These are phyloP conservation scores for Phytophthora hybrid DNA, from an alignment of 352 stramenopile genomes.

Conservation along the genomic window DNA sequence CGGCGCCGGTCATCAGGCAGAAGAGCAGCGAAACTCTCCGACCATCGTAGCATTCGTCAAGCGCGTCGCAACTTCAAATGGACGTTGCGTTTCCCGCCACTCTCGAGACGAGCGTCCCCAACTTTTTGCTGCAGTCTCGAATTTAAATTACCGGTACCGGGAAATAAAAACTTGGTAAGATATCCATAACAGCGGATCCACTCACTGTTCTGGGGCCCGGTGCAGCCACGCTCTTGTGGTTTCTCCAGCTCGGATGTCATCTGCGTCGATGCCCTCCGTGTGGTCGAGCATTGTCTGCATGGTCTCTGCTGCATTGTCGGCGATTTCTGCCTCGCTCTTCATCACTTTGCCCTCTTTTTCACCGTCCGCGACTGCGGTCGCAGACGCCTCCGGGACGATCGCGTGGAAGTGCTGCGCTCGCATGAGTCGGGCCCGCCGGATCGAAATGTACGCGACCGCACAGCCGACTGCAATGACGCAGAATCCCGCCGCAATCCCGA, in stretches of 20 bases:
- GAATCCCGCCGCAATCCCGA: conserved; percentile 17
- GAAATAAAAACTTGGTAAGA: too few species aligned
- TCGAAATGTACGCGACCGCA: conserved; percentile 20
- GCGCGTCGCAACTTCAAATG: too few species aligned
- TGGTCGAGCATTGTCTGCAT: conserved; percentile 28
- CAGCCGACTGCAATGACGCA: conserved; percentile 29
- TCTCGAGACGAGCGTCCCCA: too few species aligned
- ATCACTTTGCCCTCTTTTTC: neutral
- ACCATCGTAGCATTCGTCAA: too few species aligned
- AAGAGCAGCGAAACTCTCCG: too few species aligned
- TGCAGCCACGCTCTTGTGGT: conserved; percentile 29
- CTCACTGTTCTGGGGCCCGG: neutral
- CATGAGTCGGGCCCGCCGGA: conserved; percentile 24
- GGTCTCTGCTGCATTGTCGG: neutral
- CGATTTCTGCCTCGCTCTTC: neutral
- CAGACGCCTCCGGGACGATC: conserved; percentile 25
- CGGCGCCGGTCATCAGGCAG: too few species aligned
- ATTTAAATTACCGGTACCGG: too few species aligned
- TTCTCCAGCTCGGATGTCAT: conserved; percentile 9
- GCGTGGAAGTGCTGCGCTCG: conserved; percentile 25
- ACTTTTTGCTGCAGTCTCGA: too few species aligned
- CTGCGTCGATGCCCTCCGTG: conserved; percentile 23
- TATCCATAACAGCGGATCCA: neutral
- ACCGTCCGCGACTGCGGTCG: conserved; percentile 6
- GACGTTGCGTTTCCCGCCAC: too few species aligned